These are phyloP conservation scores for Viola pubescens DNA, from an alignment of 441 rosid genomes.

Conservation along the genomic window DNA sequence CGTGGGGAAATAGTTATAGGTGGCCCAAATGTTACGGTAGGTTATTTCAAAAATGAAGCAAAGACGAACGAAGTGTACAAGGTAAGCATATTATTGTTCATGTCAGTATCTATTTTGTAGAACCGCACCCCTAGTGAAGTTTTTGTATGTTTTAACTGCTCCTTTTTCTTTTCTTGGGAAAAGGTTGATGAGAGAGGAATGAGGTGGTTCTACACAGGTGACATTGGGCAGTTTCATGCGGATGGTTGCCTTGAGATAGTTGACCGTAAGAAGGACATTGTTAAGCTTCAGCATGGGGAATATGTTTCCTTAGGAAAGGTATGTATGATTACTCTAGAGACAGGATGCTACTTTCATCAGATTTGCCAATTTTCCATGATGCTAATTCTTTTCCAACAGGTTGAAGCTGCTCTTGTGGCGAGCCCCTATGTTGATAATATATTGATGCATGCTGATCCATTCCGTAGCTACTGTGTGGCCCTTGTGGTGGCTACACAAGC, in stretches of 20 bases:
- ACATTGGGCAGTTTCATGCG: constrained; percentile 75
- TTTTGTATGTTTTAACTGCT: constrained; percentile 2
- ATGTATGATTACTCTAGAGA: constrained; percentile 8
- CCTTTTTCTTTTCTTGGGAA: constrained; percentile 14
- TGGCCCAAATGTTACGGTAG: constrained; percentile 83
- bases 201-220: constrained; percentile 97
- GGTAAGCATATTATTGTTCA: constrained; percentile 29
- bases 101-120: constrained; percentile 8
- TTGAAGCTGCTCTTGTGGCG: constrained; percentile 70
- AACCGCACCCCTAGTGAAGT: not conserved
- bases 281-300: constrained; percentile 97
- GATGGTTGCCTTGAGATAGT: constrained; percentile 98
- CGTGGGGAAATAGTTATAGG: constrained; percentile 97
- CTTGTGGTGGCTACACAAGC: constrained; percentile 65
- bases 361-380: not conserved
- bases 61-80: constrained; percentile 80
- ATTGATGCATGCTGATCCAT: constrained; percentile 93
- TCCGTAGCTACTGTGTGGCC: constrained; percentile 81
- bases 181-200: constrained; percentile 91
- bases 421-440: constrained; percentile 69
- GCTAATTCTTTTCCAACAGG: constrained; percentile 39
- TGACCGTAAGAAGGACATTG: constrained; percentile 92
- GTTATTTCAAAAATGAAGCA: constrained; percentile 88
- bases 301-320: constrained; percentile 98
- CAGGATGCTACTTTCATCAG: not conserved